Evolutionary conservation across 2,329 filamentous ascomycete species (phyloP).

Genomic region (Diaporthe vexans): DNA sequence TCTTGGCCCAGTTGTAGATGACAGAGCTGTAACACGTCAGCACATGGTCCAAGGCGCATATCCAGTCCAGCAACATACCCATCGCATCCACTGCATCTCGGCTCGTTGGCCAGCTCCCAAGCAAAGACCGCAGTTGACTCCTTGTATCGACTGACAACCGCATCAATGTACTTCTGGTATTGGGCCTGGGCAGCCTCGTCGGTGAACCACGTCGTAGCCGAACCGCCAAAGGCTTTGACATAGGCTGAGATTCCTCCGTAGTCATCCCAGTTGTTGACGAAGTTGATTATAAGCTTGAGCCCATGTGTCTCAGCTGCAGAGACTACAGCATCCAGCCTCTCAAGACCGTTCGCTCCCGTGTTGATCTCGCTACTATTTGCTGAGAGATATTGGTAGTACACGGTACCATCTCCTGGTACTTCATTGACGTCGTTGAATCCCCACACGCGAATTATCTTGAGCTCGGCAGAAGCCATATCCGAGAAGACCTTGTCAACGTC

Average conservation of each 20-base stretch:
- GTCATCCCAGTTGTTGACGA: slow-evolving; percentile 78
- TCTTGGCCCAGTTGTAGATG: slow-evolving; percentile 70
- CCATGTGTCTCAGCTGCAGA: slow-evolving; percentile 69
- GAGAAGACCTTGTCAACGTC: slow-evolving; percentile 58
- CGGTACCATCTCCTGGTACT: slow-evolving; percentile 50
- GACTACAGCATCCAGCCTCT: slow-evolving; percentile 76
- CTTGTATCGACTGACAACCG: slow-evolving; percentile 63
- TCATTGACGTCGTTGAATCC: slow-evolving; percentile 71
- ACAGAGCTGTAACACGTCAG: slow-evolving; percentile 52
- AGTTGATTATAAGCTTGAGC: slow-evolving; percentile 74
- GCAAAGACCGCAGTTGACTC: slow-evolving; percentile 64
- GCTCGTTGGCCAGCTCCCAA: slow-evolving; percentile 69
- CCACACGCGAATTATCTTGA: slow-evolving; percentile 72
- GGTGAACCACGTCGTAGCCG: slow-evolving; percentile 69
- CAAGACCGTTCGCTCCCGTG: slow-evolving; percentile 71
- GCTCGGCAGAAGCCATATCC: slow-evolving; percentile 52
- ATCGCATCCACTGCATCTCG: slow-evolving; percentile 70
- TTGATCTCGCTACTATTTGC: slow-evolving; percentile 69
- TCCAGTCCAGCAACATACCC: slow-evolving; percentile 47
- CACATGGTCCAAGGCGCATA: too few relatives aligned
- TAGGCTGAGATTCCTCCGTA: slow-evolving; percentile 77
- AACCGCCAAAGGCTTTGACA: slow-evolving; percentile 68
- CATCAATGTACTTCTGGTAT: slow-evolving; percentile 66
- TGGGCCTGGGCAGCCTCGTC: slow-evolving; percentile 65
- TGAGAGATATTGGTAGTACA: slow-evolving; percentile 68